These are phyloP conservation scores for Carallia pectinifolia DNA, from an alignment of 345 rosid genomes.

Conservation along the genomic window DNA sequence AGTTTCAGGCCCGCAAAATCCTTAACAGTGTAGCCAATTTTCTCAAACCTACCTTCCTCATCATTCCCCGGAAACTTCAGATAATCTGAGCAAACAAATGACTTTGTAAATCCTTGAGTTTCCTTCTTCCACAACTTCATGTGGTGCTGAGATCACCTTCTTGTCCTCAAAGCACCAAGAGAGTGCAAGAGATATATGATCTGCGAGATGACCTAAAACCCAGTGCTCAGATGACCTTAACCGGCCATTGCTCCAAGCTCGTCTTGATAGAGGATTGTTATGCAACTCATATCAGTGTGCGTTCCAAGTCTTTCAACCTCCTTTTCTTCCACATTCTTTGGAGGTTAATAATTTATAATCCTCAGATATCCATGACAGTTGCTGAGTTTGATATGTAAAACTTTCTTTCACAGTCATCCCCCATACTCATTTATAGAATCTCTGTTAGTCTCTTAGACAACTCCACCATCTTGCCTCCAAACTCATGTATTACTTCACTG, in stretches of 20 bases:
- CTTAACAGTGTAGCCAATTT: slow-evolving; percentile 51
- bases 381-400: slow-evolving; percentile 40
- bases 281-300: slow-evolving; percentile 87
- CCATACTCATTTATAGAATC: slow-evolving; percentile 45
- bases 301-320: slow-evolving; percentile 71
- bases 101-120: slow-evolving; percentile 38
- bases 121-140: slow-evolving; percentile 53
- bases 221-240: slow-evolving; percentile 74
- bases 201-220: slow-evolving; percentile 42
- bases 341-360: slow-evolving; percentile 56
- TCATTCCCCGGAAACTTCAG: slow-evolving; percentile 56
- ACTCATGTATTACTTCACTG: slow-evolving; percentile 59
- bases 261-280: slow-evolving; percentile 69
- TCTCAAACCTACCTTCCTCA: slow-evolving; percentile 69
- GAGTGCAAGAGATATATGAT: slow-evolving; percentile 64
- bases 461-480: slow-evolving; percentile 52
- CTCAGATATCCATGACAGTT: slow-evolving; percentile 69
- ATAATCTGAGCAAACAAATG: slow-evolving; percentile 61
- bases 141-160: slow-evolving; percentile 53
- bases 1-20: slow-evolving; percentile 59
- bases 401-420: slow-evolving; percentile 37
- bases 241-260: slow-evolving; percentile 74
- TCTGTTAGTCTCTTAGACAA: slow-evolving; percentile 51
- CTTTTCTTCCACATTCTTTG: slow-evolving; percentile 35
- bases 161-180: slow-evolving; percentile 72